phyloP scores from a whole-genome alignment of 257 asterid species.

The Solanum corneliomulleri region DNA sequence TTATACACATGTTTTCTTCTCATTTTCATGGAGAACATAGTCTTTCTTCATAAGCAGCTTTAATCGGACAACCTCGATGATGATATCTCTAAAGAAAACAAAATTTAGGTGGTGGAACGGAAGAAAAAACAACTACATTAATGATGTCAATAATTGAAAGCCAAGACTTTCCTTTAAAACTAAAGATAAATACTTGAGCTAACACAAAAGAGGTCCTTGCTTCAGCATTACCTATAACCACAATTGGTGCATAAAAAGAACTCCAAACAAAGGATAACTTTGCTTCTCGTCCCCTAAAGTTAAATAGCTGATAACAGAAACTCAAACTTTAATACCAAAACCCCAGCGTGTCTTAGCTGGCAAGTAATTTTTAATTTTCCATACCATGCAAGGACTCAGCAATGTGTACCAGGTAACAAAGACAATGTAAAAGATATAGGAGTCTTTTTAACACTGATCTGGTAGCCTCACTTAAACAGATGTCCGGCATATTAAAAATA shows the following conservation, averaged over 20 bases:
- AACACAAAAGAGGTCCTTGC: background rate
- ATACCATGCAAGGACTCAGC: background rate
- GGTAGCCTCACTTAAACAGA: background rate
- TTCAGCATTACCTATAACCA: background rate
- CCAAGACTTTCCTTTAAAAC: background rate
- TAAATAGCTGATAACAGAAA: background rate
- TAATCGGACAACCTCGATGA: background rate
- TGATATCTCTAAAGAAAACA: background rate
- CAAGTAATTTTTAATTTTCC: background rate
- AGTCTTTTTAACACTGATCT: background rate
- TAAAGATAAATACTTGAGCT: background rate
- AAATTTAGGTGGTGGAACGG: background rate
- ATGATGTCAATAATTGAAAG: background rate
- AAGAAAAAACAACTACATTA: background rate
- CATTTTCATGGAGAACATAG: background rate
- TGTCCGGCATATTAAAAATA: background rate
- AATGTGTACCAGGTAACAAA: background rate
- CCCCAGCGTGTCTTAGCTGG: background rate
- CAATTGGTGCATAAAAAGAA: background rate
- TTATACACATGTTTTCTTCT: background rate
- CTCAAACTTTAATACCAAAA: background rate
- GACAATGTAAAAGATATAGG: background rate
- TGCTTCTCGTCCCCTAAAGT: background rate
- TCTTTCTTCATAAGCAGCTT: background rate
- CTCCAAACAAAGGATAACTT: background rate